phyloP scores from a whole-genome alignment of 176 grass and related monocot species.

The Themeda triandra region DNA sequence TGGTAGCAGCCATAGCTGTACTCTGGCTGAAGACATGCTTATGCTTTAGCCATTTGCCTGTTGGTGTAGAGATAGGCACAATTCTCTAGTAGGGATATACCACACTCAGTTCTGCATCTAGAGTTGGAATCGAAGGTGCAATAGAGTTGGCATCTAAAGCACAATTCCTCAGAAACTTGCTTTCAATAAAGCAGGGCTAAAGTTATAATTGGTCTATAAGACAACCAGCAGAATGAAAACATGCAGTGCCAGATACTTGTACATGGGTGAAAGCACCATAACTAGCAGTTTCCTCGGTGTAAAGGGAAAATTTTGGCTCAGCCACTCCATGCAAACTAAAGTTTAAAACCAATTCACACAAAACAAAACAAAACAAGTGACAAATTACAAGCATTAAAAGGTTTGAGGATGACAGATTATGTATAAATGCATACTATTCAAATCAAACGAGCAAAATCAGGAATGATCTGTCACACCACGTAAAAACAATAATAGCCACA shows the following conservation, averaged over 20 bases:
- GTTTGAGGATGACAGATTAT: neutral
- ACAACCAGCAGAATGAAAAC: neutral
- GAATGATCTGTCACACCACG: neutral
- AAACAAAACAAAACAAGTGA: neutral
- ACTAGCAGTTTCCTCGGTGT: neutral
- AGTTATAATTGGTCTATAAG: neutral
- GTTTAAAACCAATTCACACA: neutral
- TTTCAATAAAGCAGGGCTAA: neutral
- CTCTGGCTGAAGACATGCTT: no score
- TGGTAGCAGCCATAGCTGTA: no score
- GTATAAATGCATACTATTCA: neutral
- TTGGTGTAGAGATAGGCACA: no score
- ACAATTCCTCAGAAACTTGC: neutral
- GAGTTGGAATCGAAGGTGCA: no score
- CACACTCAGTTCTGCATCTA: no score
- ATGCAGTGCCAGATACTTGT: neutral
- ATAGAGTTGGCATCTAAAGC: no score
- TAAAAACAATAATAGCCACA: no score
- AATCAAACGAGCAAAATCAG: neutral
- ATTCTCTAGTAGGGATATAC: no score
- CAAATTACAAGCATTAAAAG: neutral
- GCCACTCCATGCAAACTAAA: neutral
- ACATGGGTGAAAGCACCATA: neutral
- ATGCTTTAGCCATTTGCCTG: no score
- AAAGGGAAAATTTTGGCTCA: neutral